A percentile compares a stretch with the other conserved stretches of the same genome.
Conservation (phyloP, 805 yeast species). For the Kluyveromyces aestuarii region DNA sequence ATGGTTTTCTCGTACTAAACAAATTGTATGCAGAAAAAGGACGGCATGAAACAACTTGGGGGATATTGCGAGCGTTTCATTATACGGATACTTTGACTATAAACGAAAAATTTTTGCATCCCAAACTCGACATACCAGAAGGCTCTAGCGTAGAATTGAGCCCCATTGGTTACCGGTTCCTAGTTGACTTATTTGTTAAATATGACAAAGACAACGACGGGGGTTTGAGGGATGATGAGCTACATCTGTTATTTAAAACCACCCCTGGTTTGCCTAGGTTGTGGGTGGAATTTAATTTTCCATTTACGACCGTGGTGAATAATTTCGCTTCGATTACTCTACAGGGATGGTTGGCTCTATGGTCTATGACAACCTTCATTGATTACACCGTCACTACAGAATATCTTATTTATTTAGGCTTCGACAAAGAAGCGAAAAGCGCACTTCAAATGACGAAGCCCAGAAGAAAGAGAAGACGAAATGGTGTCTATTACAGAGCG, state of each 20-base stretch:
- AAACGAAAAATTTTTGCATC: constrained; percentile 70
- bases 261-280: constrained; percentile 88
- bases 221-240: constrained; percentile 71
- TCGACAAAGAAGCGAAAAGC: constrained; percentile 42
- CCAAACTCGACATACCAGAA: constrained; percentile 64
- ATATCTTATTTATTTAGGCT: constrained; percentile 85
- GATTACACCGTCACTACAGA: constrained; percentile 80
- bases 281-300: constrained; percentile 84
- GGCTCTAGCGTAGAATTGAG: constrained; percentile 82
- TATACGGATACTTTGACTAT: constrained; percentile 88
- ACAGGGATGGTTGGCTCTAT: constrained; percentile 98
- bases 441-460: constrained; percentile 80
- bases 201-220: constrained; percentile 97
- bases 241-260: constrained; percentile 62
- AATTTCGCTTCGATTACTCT: constrained; percentile 84
- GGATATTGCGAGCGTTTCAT: constrained; percentile 76
- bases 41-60: constrained; percentile 96
- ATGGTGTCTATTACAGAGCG: constrained; percentile 59
- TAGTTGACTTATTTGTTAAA: constrained; percentile 79
- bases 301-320: constrained; percentile 79
- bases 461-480: constrained; percentile 56
- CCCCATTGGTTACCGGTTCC: constrained; percentile 84
- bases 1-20: constrained; percentile 71
- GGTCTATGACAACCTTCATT: constrained; percentile 92
- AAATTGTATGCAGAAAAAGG: constrained; percentile 84